Evolutionary conservation across 2,329 filamentous ascomycete species (phyloP).

Genomic region (Alternaria arborescens): DNA sequence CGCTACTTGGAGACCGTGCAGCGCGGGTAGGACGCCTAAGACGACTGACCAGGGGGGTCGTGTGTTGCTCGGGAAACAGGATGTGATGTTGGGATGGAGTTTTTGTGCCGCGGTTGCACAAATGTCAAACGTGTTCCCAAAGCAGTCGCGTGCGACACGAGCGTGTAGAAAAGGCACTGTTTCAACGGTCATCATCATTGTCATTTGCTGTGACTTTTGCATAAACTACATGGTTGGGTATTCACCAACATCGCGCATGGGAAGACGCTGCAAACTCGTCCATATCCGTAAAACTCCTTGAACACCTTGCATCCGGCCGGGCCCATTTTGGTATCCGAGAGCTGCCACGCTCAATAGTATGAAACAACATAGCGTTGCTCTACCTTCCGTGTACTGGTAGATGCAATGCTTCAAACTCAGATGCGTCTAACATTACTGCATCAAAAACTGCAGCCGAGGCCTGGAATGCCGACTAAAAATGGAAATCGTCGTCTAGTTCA

Average conservation of each 20-base stretch:
- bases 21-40: slow-evolving; percentile 31
- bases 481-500: slow-evolving; percentile 36
- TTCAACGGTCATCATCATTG: slow-evolving; percentile 20
- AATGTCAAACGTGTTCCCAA: slow-evolving; percentile 10
- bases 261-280: slow-evolving; percentile 42
- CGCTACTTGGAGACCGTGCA: slow-evolving; percentile 42
- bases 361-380: slow-evolving; percentile 30
- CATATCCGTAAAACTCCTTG: slow-evolving; percentile 29
- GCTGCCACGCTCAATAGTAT: slow-evolving; percentile 38
- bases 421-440: slow-evolving; percentile 49
- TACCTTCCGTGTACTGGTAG: slow-evolving; percentile 31
- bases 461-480: slow-evolving; percentile 37
- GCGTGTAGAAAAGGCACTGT: slow-evolving; percentile 4
- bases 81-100: slow-evolving; percentile 30
- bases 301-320: slow-evolving; percentile 45
- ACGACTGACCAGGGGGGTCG: slow-evolving; percentile 11
- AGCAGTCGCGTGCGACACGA: slow-evolving; percentile 12
- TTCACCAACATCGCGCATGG: slow-evolving; percentile 23
- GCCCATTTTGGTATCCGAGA: slow-evolving; percentile 45
- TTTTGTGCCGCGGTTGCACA: slow-evolving; percentile 19
- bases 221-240: slow-evolving; percentile 47
- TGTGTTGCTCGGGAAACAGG: slow-evolving; percentile 17
- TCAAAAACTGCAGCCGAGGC: slow-evolving; percentile 32
- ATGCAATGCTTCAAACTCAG: slow-evolving; percentile 36
- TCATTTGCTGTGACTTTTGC: slow-evolving; percentile 40